Evolutionary conservation across 2,329 filamentous ascomycete species (phyloP).

Genomic region (Fusarium verrucosum): DNA sequence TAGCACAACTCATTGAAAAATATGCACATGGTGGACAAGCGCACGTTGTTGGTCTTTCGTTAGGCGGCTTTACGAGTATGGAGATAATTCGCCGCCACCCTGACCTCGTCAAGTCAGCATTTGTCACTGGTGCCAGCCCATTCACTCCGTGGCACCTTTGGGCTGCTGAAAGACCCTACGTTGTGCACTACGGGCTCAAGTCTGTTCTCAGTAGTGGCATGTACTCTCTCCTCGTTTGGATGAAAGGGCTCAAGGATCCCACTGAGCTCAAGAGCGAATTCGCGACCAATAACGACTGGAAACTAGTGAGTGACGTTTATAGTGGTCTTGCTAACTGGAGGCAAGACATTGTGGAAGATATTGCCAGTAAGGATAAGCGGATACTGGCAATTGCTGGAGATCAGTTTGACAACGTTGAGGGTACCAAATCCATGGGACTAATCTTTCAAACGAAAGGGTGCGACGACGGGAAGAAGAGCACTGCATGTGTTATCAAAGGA

Average conservation of each 20-base stretch:
- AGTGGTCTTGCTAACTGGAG: slow-evolving; percentile 34
- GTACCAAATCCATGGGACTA: slow-evolving; percentile 31
- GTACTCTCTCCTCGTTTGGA: slow-evolving; percentile 42
- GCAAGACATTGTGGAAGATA: slow-evolving; percentile 40
- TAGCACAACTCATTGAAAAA: slow-evolving; percentile 49
- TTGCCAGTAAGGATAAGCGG: slow-evolving; percentile 29
- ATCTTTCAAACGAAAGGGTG: not conserved
- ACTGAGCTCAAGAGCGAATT: slow-evolving; percentile 48
- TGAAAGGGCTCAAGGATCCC: slow-evolving; percentile 41
- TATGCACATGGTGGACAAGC: slow-evolving; percentile 50
- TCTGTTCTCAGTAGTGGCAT: slow-evolving; percentile 42
- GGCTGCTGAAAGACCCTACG: slow-evolving; percentile 41
- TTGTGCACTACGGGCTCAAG: slow-evolving; percentile 42
- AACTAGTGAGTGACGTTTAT: slow-evolving; percentile 40
- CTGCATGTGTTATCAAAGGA: not conserved
- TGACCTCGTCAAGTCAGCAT: slow-evolving; percentile 38
- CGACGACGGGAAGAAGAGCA: not conserved
- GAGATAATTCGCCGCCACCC: slow-evolving; percentile 5
- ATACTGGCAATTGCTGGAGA: slow-evolving; percentile 46
- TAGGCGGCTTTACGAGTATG: slow-evolving; percentile 46
- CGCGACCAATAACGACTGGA: slow-evolving; percentile 45
- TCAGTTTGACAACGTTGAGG: slow-evolving; percentile 47
- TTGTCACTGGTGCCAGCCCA: slow-evolving; percentile 45
- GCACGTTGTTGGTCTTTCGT: slow-evolving; percentile 54
- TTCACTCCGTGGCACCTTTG: slow-evolving; percentile 44